Evolutionary conservation across 768 basidiomycete genomes (phyloP), one percentile per base, ranked within the genome.

Genomic region (Leccinum uliginosum): DNA sequence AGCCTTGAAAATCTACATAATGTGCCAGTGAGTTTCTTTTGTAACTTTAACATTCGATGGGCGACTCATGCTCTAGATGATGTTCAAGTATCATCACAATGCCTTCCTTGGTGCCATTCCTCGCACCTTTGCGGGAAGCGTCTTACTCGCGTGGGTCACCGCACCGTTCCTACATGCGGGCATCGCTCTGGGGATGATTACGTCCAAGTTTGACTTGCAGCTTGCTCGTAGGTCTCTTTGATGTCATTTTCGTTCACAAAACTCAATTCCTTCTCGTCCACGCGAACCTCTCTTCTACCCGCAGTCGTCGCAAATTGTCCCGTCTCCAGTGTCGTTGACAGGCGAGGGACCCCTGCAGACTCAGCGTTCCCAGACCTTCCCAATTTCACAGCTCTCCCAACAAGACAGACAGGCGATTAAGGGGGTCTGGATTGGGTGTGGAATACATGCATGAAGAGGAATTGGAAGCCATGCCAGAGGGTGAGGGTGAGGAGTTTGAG

Each of bases 51-150:
- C 9, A 47, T 45, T 27, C 61, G 29, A 50, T 35, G 17, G 26
- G 21, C 9, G 3, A 50, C 62, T 66, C 26, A 64, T 12, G 51
- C 35, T 26, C 17, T 51, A 26, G 17, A 23, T 27, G 34, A 3
- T 29, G 29, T 21, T 38, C 55, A 56, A 96, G 91, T 98, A 89
- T 70, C 96, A 99, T 68, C 96, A 99, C 66, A 80, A 88, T 63
- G 74, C 78, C 6, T 97, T 96, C 64, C 85, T 92, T 23, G 94
- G 96, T 4, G 87, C 91, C 0, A 84, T 99, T 1, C 94, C 95
- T 0, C 75, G 97, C 38, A 89, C 90, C 0, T 98, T 98, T 69
- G 67, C 89, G 12, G 93, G 92, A 23, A 86, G 89, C 57, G 58
- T 91, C 21, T 47, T 87, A 1, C 75, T 97, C 6, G 87, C 86